A percentile compares a stretch with the other conserved stretches of the same genome.
Evolutionary conservation across 495 filamentous ascomycete species (phyloP).

Genomic region (Tuber umbilicatum): DNA sequence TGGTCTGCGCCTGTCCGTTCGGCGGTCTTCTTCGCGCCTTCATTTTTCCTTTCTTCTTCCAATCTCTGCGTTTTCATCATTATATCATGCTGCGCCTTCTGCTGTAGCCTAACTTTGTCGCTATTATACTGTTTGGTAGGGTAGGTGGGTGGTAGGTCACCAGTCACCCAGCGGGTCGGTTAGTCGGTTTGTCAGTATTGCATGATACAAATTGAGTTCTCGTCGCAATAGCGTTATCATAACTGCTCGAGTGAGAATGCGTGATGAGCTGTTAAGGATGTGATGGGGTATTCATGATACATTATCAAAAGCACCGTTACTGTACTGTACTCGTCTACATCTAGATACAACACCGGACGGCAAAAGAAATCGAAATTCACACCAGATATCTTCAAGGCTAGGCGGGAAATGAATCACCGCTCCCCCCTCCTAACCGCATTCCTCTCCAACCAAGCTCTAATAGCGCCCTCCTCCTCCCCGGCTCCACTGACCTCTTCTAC

Average conservation of each 20-base stretch:
- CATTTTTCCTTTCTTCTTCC: constrained; percentile 2
- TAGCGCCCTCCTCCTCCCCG: constrained; percentile 24
- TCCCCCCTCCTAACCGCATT: constrained; percentile 36
- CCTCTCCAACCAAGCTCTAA: constrained; percentile 32
- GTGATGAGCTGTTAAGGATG: neutral
- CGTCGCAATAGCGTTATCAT: neutral
- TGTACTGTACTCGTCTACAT: neutral
- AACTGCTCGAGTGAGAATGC: neutral
- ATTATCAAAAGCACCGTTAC: neutral
- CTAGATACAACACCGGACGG: neutral
- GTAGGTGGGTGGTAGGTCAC: neutral
- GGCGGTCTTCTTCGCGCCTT: constrained; percentile 11
- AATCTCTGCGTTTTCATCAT: neutral
- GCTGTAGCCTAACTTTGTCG: neutral
- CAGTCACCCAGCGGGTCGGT: neutral
- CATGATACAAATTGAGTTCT: constrained; percentile 1
- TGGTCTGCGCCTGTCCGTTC: constrained; percentile 20
- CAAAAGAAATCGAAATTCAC: neutral
- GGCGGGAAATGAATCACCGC: constrained; percentile 7
- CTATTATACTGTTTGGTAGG: neutral
- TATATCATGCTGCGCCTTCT: neutral
- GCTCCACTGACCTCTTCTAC: constrained; percentile 22
- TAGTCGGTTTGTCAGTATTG: neutral
- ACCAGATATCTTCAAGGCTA: neutral
- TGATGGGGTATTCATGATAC: neutral